Percentiles rank a stretch among this genome's conserved stretches.
Conservation (phyloP, 768 basidiomycete genomes). For the Lactarius evosmus region DNA sequence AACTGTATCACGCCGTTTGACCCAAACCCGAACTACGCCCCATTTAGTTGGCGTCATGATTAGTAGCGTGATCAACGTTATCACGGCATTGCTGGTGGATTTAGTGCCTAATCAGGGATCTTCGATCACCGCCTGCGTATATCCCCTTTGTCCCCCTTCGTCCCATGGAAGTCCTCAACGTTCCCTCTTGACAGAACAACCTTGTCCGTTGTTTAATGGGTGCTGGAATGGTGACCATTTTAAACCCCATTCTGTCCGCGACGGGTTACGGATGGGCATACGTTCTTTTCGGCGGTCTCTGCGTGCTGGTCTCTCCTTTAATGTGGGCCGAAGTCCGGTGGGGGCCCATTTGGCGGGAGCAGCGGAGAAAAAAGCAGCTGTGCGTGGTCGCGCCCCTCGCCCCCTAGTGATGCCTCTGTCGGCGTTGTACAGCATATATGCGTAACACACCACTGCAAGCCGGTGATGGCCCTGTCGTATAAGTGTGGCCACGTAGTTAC, state of each 20-base stretch:
- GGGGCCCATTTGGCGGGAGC: constrained; percentile 54
- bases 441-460: no score
- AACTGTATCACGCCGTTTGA: constrained; percentile 1
- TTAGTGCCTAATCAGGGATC: constrained; percentile 59
- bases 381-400: no score
- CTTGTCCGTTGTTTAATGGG: constrained; percentile 62
- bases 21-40: not conserved
- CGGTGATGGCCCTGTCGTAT: no score
- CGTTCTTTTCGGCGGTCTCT: constrained; percentile 52
- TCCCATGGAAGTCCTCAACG: not conserved
- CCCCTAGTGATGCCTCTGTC: no score
- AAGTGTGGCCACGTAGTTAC: no score
- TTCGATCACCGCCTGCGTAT: constrained; percentile 67
- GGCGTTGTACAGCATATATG: no score
- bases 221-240: constrained; percentile 58
- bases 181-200: constrained; percentile 51
- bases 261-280: constrained; percentile 70
- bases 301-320: constrained; percentile 46
- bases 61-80: constrained; percentile 50
- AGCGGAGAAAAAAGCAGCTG: no score
- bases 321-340: constrained; percentile 48
- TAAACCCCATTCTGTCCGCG: constrained; percentile 57
- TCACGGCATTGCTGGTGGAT: constrained; percentile 65
- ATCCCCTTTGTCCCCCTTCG: constrained; percentile 32
- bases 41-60: constrained; percentile 48